Base-by-base conservation (phyloP, 2,329 filamentous ascomycete species). In the Cladosporium halotolerans region DNA sequence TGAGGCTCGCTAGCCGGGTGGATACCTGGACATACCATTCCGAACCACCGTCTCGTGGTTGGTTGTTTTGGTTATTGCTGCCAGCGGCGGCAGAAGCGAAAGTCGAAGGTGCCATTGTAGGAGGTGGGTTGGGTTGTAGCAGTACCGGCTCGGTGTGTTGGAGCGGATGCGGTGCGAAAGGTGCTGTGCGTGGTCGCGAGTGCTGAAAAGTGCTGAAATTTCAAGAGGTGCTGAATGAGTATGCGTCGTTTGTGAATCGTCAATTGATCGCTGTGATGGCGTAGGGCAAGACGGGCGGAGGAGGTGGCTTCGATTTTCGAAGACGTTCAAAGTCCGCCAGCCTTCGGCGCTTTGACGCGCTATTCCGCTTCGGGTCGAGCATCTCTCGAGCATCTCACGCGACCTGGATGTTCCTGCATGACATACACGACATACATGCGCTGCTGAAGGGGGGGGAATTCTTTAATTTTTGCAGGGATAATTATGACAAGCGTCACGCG, bases 11-110 rank as follows among this genome's bases (percentile, higher is more conserved):
- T 4, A 3, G 36, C 36, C 11, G n/a, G n/a, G 3, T 23, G 31
- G 48, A 40, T 43, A 48, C 44, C 36, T 18, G 28, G 13, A 73
- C 73, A 68, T 64, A 77, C 75, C 75, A 76, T 60, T 76, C 75
- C 55, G 65, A 70, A 57, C 63, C 65, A 38, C 70, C 66, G 28
- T 76, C 74, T 64, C 74, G 74, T 61, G 71, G 62, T 57, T 69
- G 62, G 62, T 63, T 70, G 34, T 55, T 61, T 36, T 59, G 56
- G 54, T 70, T 62, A 58, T 62, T 72, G 64, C 63, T 74, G 61
- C 70, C 73, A 56, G 75, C 74, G 14, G 75, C 75, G 54, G 75
- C 75, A 54, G 75, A 77, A 60, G 75, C 75, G 63, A 78, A 78
- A 55, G 74, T 74, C 49, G 69, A 70, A 56, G 74, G 74, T 46